Evolutionary conservation across 1,139 yeast genomes (phyloP).

Genomic region (Sugiyamaella pinicola): DNA sequence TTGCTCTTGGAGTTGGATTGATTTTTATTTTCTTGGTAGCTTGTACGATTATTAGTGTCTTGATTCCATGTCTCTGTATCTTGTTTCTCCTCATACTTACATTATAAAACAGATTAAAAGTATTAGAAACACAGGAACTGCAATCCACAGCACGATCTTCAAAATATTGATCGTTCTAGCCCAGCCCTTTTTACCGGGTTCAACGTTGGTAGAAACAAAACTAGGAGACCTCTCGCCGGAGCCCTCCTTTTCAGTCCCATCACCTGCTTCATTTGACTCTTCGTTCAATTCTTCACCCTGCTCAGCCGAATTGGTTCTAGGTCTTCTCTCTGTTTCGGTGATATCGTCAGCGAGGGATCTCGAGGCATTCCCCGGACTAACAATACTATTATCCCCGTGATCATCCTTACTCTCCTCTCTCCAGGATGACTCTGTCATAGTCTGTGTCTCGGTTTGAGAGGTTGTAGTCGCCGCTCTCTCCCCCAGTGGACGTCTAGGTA

Average conservation of each 20-base stretch:
- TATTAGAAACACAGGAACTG: conserved; percentile 8
- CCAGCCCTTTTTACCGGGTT: neutral
- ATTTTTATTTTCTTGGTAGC: conserved; percentile 13
- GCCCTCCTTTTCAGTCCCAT: neutral
- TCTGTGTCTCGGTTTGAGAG: conserved; percentile 1
- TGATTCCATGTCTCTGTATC: neutral
- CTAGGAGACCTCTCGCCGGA: neutral
- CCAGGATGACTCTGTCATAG: conserved; percentile 6
- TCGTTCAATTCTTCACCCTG: neutral
- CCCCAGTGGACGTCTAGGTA: neutral
- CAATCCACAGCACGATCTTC: conserved; percentile 11
- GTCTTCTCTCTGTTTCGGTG: neutral
- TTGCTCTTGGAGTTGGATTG: conserved; percentile 2
- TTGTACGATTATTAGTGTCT: neutral
- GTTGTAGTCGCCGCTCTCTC: neutral
- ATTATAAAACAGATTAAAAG: conserved; percentile 18
- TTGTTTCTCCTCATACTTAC: conserved; percentile 10
- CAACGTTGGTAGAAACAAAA: conserved; percentile 4
- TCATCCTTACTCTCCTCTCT: neutral
- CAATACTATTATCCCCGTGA: neutral
- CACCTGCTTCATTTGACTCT: neutral
- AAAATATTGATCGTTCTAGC: conserved; percentile 5
- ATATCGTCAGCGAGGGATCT: conserved; percentile 3
- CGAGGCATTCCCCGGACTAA: neutral
- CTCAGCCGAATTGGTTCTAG: neutral